A percentile compares a stretch with the other conserved stretches of the same genome.
phyloP scores from a whole-genome alignment of 1,284 basidiomycete species.

The Irpex lacteus region DNA sequence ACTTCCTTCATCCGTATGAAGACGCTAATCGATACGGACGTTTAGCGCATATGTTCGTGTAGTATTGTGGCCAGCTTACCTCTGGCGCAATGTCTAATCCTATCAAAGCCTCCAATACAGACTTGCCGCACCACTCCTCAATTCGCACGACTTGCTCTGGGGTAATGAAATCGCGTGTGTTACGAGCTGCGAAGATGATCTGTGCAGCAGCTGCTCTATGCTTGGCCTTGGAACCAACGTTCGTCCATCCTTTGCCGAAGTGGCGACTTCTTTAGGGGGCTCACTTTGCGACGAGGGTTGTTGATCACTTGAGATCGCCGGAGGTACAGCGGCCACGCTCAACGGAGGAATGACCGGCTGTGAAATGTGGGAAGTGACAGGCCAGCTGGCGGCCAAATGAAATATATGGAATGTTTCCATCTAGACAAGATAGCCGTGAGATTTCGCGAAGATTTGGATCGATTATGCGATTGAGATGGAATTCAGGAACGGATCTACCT shows the following conservation, averaged over 20 bases:
- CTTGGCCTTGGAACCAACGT: slow-evolving; percentile 30
- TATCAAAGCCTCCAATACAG: slow-evolving; percentile 47
- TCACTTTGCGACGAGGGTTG: slow-evolving; percentile 26
- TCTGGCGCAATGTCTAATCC: slow-evolving; percentile 34
- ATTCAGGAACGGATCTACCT: slow-evolving; percentile 41
- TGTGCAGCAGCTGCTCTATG: slow-evolving; percentile 78
- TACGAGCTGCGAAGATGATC: slow-evolving; percentile 82
- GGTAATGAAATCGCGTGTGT: slow-evolving; percentile 74
- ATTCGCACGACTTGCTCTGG: slow-evolving; percentile 62
- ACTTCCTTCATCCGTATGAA: slow-evolving; percentile 37
- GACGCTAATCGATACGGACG: slow-evolving; percentile 23
- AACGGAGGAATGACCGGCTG: slow-evolving; percentile 29
- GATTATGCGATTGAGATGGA: neutral
- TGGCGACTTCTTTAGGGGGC: slow-evolving; percentile 28
- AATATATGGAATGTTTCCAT: slow-evolving; percentile 83
- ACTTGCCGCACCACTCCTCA: slow-evolving; percentile 65
- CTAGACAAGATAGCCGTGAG: slow-evolving; percentile 33
- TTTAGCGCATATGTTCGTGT: neutral
- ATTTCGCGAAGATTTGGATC: slow-evolving; percentile 1
- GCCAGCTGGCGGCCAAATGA: slow-evolving; percentile 67
- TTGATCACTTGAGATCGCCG: slow-evolving; percentile 25
- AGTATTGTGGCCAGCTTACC: slow-evolving; percentile 29
- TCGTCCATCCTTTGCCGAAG: slow-evolving; percentile 19
- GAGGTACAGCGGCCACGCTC: slow-evolving; percentile 42
- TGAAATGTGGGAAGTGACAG: slow-evolving; percentile 11